Percentiles rank a stretch among this genome's conserved stretches.
Evolutionary conservation across 805 yeast genomes (phyloP).

Genomic region (Millerozyma miso): DNA sequence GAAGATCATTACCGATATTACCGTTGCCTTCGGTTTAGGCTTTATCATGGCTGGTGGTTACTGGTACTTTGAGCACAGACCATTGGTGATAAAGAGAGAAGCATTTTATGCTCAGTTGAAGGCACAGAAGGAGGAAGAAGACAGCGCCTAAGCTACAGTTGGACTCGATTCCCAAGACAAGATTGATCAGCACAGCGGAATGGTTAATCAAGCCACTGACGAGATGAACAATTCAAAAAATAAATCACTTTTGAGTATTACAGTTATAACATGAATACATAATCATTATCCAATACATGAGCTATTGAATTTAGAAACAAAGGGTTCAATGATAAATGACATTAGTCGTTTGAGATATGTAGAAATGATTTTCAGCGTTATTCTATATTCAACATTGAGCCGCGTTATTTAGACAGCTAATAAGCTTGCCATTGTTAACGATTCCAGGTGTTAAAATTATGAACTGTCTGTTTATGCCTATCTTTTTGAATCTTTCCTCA

Average conservation of each 20-base stretch:
- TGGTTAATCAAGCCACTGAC: background rate
- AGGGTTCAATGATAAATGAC: background rate
- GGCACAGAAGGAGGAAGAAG: slow-evolving; percentile 64
- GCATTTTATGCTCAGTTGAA: slow-evolving; percentile 77
- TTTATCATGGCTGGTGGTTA: slow-evolving; percentile 54
- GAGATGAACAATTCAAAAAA: background rate
- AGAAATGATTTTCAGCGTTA: background rate
- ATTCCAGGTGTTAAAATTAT: slow-evolving; percentile 43
- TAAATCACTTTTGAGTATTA: background rate
- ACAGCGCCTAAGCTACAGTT: slow-evolving; percentile 21
- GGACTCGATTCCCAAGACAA: background rate
- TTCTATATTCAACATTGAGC: background rate
- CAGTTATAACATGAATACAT: background rate
- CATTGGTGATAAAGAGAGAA: slow-evolving; percentile 71
- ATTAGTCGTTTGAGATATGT: background rate
- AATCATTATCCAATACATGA: background rate
- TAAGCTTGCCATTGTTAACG: slow-evolving; percentile 19
- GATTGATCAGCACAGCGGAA: background rate
- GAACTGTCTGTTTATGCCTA: slow-evolving; percentile 28
- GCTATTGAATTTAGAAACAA: background rate
- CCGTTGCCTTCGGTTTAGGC: slow-evolving; percentile 63
- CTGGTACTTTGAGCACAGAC: slow-evolving; percentile 90
- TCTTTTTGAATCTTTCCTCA: slow-evolving; percentile 38
- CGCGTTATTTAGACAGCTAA: background rate
- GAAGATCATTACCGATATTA: slow-evolving; percentile 74